Percentiles rank a stretch among this genome's conserved stretches.
Conservation (phyloP, 768 basidiomycete species). For the Gloeopeniophorella convolvens region DNA sequence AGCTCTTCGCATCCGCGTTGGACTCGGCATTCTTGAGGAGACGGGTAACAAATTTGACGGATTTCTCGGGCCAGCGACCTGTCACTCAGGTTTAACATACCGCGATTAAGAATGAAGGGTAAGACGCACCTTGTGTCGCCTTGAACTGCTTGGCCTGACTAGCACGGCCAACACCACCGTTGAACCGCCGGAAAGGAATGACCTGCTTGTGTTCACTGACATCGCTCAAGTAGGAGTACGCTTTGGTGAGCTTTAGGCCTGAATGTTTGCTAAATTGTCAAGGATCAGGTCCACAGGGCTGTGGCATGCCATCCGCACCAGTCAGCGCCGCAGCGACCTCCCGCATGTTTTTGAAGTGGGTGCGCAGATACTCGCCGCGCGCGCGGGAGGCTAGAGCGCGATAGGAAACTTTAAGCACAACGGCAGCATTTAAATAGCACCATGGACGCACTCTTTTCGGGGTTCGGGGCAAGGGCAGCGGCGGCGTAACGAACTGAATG, state of each 20-base stretch:
- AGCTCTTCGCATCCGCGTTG: slow-evolving; percentile 96
- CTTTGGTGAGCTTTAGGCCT: slow-evolving; percentile 93
- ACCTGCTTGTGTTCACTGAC: slow-evolving; percentile 96
- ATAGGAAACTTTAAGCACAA: slow-evolving; percentile 11
- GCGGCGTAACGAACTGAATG: slow-evolving; percentile 86
- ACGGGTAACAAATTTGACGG: slow-evolving; percentile 88
- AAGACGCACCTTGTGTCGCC: slow-evolving; percentile 80
- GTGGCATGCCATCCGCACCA: slow-evolving; percentile 42
- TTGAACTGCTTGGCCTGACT: slow-evolving; percentile 96
- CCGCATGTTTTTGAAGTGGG: slow-evolving; percentile 99
- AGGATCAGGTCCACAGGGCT: not conserved
- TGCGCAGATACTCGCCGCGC: slow-evolving; percentile 95
- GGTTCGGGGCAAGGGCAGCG: slow-evolving; percentile 80
- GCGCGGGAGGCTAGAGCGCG: slow-evolving; percentile 68
- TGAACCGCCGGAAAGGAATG: slow-evolving; percentile 93
- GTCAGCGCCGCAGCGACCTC: slow-evolving; percentile 94
- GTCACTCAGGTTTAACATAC: not conserved
- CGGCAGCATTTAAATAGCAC: slow-evolving; percentile 13
- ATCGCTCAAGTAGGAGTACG: slow-evolving; percentile 88
- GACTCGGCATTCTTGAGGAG: slow-evolving; percentile 98
- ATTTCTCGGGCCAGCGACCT: slow-evolving; percentile 99
- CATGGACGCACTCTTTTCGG: slow-evolving; percentile 79
- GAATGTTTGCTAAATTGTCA: slow-evolving; percentile 12
- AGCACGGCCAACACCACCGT: slow-evolving; percentile 92
- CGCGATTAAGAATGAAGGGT: not conserved